phyloP scores from a whole-genome alignment of 2,329 filamentous ascomycete species.

The Paramyrothecium roridum region DNA sequence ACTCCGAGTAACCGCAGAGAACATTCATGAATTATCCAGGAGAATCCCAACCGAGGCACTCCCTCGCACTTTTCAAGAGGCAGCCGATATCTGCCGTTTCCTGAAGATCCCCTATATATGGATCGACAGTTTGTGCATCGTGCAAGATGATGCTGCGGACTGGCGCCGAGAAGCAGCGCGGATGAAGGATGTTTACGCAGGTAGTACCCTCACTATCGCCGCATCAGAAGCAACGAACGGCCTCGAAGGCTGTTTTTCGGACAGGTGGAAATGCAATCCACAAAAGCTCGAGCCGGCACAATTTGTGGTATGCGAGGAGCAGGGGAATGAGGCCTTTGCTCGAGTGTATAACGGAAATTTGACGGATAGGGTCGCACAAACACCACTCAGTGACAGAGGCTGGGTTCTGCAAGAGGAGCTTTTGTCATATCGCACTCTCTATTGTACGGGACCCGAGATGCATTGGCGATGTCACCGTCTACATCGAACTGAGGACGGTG shows the following conservation, averaged over 20 bases:
- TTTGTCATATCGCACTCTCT: neutral
- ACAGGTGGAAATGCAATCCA: neutral
- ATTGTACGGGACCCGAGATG: neutral
- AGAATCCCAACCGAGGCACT: neutral
- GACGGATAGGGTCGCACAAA: neutral
- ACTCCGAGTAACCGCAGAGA: neutral
- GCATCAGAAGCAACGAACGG: neutral
- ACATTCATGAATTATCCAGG: neutral
- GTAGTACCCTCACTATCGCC: neutral
- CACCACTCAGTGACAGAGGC: neutral
- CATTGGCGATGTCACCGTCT: neutral
- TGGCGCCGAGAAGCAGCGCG: neutral
- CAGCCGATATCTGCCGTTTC: neutral
- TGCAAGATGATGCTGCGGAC: neutral
- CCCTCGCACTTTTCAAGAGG: neutral
- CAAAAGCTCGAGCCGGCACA: constrained; percentile 6
- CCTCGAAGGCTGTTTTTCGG: neutral
- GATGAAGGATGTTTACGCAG: neutral
- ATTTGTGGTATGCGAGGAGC: neutral
- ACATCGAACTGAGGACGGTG: neutral
- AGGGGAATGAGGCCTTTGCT: neutral
- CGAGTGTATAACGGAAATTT: neutral
- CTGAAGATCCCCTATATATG: neutral
- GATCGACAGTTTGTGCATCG: neutral
- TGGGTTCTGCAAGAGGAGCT: neutral